A percentile compares a stretch with the other conserved stretches of the same genome.
phyloP scores from a whole-genome alignment of 2,329 filamentous ascomycete genomes.

The Setomelanomma holmii region DNA sequence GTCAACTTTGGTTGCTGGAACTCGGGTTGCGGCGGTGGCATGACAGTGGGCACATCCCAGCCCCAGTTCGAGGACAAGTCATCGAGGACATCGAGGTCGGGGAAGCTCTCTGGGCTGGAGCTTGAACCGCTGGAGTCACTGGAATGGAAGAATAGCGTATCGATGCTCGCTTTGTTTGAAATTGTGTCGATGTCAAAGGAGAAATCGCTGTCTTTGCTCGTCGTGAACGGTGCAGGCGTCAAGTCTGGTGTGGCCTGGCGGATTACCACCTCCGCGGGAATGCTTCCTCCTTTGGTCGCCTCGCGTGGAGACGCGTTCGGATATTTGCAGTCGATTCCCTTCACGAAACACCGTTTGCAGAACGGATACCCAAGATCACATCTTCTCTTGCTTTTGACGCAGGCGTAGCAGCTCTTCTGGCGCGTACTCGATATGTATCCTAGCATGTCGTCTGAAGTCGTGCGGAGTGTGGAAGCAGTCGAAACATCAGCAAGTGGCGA shows the following conservation, averaged over 20 bases:
- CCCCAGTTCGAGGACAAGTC: no score
- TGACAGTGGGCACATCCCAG: not conserved
- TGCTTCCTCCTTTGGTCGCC: not conserved
- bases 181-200: not conserved
- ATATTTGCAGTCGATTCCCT: conserved; percentile 37
- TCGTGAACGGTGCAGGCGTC: conserved; percentile 6
- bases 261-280: conserved; percentile 32
- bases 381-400: conserved; percentile 38
- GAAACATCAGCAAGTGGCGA: not conserved
- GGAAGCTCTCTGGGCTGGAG: conserved; percentile 21
- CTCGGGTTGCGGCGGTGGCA: not conserved
- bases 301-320: conserved; percentile 20
- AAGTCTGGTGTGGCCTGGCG: conserved; percentile 30
- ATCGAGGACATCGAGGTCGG: conserved; percentile 1
- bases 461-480: conserved; percentile 1
- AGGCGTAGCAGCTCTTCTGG: conserved; percentile 38
- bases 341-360: conserved; percentile 37
- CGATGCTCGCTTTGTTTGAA: conserved; percentile 4
- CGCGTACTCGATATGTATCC: conserved; percentile 42
- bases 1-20: not conserved
- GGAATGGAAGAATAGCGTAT: conserved; percentile 11
- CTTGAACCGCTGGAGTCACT: conserved; percentile 7
- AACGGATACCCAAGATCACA: conserved; percentile 41
- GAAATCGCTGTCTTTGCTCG: conserved; percentile 5
- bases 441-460: conserved; percentile 20